Conservation (phyloP, 73 alveolate genomes). For the Uronychia setigera region DNA sequence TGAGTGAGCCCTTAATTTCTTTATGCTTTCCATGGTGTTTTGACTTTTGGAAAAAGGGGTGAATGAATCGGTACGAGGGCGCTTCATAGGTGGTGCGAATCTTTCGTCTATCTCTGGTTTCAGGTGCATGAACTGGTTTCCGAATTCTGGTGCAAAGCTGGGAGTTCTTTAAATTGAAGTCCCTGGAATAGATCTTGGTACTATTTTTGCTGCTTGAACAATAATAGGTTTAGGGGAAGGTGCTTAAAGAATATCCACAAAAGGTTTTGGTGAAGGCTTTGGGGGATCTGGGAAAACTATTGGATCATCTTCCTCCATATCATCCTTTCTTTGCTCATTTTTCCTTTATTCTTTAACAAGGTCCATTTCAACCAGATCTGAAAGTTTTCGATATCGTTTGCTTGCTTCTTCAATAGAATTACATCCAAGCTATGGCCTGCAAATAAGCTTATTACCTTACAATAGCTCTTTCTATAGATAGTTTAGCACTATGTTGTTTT, state of each 20-base stretch:
- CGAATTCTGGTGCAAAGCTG: background rate
- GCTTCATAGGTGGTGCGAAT: background rate
- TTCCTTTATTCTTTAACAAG: background rate
- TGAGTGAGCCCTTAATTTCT: background rate
- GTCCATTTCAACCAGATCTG: background rate
- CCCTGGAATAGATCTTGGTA: background rate
- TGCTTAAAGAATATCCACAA: background rate
- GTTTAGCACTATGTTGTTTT: background rate
- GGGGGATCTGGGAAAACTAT: background rate
- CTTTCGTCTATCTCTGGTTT: background rate
- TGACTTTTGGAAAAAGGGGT: background rate
- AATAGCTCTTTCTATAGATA: background rate
- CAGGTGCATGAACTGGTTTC: background rate
- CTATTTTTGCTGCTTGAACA: no score
- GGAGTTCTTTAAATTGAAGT: background rate
- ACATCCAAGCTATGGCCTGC: no score
- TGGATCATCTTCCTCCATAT: no score
- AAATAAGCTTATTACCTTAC: background rate
- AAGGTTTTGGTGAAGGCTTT: no score
- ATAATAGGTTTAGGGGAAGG: background rate
- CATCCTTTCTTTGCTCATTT: no score
- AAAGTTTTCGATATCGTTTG: background rate
- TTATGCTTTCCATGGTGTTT: background rate
- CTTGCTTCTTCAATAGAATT: no score
- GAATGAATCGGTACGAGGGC: background rate